Evolutionary conservation across 768 basidiomycete species (phyloP), one percentile per base, ranked within the genome.

Genomic region (Tylopilus balloui): DNA sequence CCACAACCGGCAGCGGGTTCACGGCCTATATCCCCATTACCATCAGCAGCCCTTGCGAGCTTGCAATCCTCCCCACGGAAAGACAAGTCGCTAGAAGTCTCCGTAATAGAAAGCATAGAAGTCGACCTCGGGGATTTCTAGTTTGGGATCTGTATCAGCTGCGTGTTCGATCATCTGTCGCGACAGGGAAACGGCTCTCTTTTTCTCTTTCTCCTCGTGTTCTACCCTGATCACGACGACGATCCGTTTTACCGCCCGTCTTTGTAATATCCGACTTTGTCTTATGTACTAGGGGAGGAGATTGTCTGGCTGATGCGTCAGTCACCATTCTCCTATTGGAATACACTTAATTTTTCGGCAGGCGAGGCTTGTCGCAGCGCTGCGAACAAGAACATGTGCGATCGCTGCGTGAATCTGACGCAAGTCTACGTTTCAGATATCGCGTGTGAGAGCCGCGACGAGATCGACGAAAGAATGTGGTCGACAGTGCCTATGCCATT

Each of bases 61-160:
- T 61, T 70, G 42, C 61, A 63, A 31, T 42, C 59, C 21, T 29
- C 58, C 3, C 58, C 68, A 29, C 62, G 63, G 45, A 66, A 66
- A 27, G 58, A 65, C 50, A 76, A 77, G 59, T 69, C 71, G 17
- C 73, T 84, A 45, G 81, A 83, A 60, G 71, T 77, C 6, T 71
- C 76, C 17, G 64, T 88, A 32, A 77, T 86, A 54, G 81, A 84
- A 41, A 75, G 75, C 24, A 75, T 89, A 55, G 86, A 89, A 54
- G 75, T 89, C 51, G 86, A 89, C 64, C 71, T 89, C 38, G 87
- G 87, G 43, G 87, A 89, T 67, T 89, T 89, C 66, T 89, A 66
- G 60, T 36, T 42, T 39, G 10, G 40, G 14, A 50, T 39, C 46
- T 49, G 21, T 32, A 21, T 43, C 52, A 5, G 21, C 37, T 6